Percentiles rank a stretch among this genome's conserved stretches.
Conservation (phyloP, 2,329 filamentous ascomycete genomes). For the Pseudopithomyces maydicus region DNA sequence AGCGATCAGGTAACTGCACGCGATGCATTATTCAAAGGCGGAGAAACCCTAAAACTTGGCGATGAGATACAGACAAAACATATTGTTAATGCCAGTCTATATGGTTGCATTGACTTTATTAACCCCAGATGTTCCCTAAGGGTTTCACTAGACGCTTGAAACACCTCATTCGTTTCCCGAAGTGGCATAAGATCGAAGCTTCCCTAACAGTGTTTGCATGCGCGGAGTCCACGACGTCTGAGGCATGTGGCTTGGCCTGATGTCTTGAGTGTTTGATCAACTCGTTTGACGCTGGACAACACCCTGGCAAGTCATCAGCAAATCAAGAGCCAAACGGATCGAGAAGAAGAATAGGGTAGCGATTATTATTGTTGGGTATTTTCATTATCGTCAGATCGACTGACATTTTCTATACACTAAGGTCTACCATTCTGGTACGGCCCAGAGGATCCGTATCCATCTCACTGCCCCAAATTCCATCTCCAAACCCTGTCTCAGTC, state of each 20-base stretch:
- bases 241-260: not conserved
- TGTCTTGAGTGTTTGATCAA: not conserved
- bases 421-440: not conserved
- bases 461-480: not conserved
- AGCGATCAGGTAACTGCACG: too few relatives aligned
- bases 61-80: not conserved
- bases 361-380: not conserved
- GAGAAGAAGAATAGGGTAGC: not conserved
- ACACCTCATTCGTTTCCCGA: not conserved
- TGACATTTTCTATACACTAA: slow-evolving; percentile 7
- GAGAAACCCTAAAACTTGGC: not conserved
- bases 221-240: slow-evolving; percentile 4
- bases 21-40: not conserved
- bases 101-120: too few relatives aligned
- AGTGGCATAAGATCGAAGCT: not conserved
- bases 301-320: not conserved
- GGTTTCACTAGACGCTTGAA: not conserved
- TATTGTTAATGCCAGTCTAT: too few relatives aligned
- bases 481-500: slow-evolving; percentile 3
- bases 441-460: not conserved
- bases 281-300: not conserved
- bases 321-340: not conserved
- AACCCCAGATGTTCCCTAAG: too few relatives aligned
- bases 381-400: slow-evolving; percentile 10
- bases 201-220: not conserved